These are phyloP conservation scores for Tylopilus intermedius DNA, from an alignment of 768 basidiomycete genomes.

Conservation along the genomic window DNA sequence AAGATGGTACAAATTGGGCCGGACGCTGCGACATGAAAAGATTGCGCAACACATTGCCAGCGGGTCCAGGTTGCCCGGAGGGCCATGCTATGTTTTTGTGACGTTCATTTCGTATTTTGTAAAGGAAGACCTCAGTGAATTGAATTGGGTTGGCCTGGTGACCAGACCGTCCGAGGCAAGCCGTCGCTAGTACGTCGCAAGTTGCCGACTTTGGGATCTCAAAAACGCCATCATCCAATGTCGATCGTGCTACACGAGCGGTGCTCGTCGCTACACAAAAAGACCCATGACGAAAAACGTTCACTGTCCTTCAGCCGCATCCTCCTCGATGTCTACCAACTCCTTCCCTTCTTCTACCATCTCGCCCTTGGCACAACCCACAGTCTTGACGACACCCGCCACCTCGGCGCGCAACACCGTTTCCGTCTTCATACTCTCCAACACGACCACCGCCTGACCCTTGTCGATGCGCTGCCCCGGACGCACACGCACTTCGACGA, in stretches of 20 bases:
- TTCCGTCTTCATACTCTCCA: conserved; percentile 99
- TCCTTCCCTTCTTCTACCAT: conserved; percentile 88
- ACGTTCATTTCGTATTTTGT: too few relatives aligned
- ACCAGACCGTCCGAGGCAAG: too few relatives aligned
- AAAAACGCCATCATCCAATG: not conserved
- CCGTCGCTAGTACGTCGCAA: too few relatives aligned
- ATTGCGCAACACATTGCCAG: too few relatives aligned
- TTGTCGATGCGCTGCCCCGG: conserved; percentile 74
- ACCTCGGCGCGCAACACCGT: conserved; percentile 73
- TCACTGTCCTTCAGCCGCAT: conserved; percentile 17
- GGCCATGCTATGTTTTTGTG: too few relatives aligned
- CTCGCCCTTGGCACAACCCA: conserved; percentile 79
- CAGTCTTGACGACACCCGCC: conserved; percentile 62
- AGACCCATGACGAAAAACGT: not conserved
- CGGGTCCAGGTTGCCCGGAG: too few relatives aligned
- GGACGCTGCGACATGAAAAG: too few relatives aligned
- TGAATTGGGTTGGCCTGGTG: too few relatives aligned
- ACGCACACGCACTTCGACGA: conserved; percentile 81
- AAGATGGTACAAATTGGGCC: too few relatives aligned
- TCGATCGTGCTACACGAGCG: not conserved
- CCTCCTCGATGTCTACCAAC: conserved; percentile 62
- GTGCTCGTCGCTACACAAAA: too few relatives aligned
- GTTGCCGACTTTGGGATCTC: too few relatives aligned
- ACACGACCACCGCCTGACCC: conserved; percentile 74
- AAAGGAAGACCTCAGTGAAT: too few relatives aligned